Base-by-base conservation (phyloP, 495 filamentous ascomycete species). In the Penicillium pulvis region DNA sequence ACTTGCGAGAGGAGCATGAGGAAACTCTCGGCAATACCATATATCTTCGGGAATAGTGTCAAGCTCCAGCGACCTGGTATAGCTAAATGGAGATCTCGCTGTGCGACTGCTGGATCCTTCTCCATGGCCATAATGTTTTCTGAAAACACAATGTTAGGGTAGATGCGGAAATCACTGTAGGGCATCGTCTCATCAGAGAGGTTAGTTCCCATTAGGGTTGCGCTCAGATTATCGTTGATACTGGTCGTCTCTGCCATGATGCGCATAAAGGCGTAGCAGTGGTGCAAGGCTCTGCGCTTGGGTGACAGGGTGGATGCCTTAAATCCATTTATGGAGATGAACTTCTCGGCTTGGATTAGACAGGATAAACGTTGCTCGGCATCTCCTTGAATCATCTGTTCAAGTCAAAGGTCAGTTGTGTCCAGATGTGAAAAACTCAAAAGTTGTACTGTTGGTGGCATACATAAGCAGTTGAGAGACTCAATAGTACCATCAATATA, bases 211-310 rank as follows among this genome's bases (percentile, higher is more conserved):
- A 26, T 14, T 7, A 55, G 24, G 10, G 24, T 44, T 9, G 28
- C 14, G 19, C 26, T 59, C n/a, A 55, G 12, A 4, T 17, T 44
- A 5, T 54, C 56, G 5, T 26, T 45, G 20, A 66, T 56, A 36
- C 62, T 57, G 17, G 63, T 68, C 9, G 66, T 68, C 31, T 68
- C 62, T 11, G 66, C 60, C 60, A 68, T 65, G 23, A 68, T 68
- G 14, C 66, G 60, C 63, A 68, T 68, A 19, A 61, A 68, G 4
- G 63, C 63, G 39, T 68, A 68, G 50, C 63, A 66, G 35, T 65
- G 66, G 28, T 68, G 62, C 5, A 65, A 24, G 4, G 63, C 50
- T 36, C 65, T 57, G 36, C 58, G 60, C 23, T 68, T 68, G 5
- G 53, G 28, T 5, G 65, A 68, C 0, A 68, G 42, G 1, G 11